These are phyloP conservation scores for Stagonosporopsis cucurbitacearum DNA, from an alignment of 2,329 filamentous ascomycete genomes.

Conservation along the genomic window DNA sequence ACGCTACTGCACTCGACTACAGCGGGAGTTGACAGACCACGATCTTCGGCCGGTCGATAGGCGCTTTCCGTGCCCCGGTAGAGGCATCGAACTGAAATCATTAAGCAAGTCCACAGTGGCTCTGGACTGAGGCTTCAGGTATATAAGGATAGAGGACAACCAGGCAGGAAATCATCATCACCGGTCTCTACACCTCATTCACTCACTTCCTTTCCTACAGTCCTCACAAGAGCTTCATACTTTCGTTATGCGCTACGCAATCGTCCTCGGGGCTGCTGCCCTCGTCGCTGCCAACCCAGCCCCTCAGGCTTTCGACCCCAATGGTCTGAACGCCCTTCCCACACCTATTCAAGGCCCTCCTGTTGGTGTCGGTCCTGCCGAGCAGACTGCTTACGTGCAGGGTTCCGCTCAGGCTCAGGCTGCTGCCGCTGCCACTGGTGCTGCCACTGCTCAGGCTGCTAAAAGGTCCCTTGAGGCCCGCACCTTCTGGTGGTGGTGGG, in stretches of 20 bases:
- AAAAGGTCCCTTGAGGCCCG: slow-evolving; percentile 16
- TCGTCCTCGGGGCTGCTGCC: slow-evolving; percentile 31
- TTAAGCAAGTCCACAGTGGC: background rate
- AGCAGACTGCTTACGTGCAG: slow-evolving; percentile 23
- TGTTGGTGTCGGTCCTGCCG: slow-evolving; percentile 22
- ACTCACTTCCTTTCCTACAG: slow-evolving; percentile 6
- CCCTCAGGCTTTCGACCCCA: slow-evolving; percentile 27
- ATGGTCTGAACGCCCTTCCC: slow-evolving; percentile 17
- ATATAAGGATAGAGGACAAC: slow-evolving; percentile 12
- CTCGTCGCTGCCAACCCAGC: slow-evolving; percentile 31
- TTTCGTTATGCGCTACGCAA: slow-evolving; percentile 29
- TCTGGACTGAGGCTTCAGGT: slow-evolving; percentile 2
- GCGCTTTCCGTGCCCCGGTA: slow-evolving; percentile 2
- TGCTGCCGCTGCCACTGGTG: slow-evolving; percentile 21
- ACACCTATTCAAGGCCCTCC: slow-evolving; percentile 26
- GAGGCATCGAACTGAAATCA: slow-evolving; percentile 10
- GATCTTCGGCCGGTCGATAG: slow-evolving; percentile 2
- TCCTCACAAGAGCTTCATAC: slow-evolving; percentile 2
- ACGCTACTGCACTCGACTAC: slow-evolving; percentile 18
- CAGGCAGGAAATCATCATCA: slow-evolving; percentile 9
- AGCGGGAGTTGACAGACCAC: slow-evolving; percentile 10
- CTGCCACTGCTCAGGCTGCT: slow-evolving; percentile 21
- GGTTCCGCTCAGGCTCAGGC: slow-evolving; percentile 20
- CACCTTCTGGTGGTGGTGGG: slow-evolving; percentile 13
- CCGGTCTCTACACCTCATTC: slow-evolving; percentile 12